These are phyloP conservation scores for Spinacia oleracea DNA, from an alignment of 179 eudicot species.

Conservation along the genomic window DNA sequence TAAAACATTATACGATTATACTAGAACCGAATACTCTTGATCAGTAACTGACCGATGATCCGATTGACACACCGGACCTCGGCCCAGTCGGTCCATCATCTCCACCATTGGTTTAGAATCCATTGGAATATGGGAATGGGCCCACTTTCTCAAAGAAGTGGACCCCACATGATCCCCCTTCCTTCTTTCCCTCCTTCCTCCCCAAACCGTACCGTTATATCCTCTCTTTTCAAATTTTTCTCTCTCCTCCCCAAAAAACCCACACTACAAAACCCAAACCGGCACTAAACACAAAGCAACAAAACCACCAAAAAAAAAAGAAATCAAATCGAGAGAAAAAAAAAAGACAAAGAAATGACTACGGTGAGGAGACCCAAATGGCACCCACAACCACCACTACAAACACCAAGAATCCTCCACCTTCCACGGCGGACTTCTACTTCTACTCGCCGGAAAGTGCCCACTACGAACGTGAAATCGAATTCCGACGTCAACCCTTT, in stretches of 20 bases:
- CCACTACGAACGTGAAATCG: constrained; percentile 29
- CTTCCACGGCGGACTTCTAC: constrained; percentile 54
- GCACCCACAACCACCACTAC: constrained; percentile 67
- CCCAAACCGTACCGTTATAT: constrained; percentile 30
- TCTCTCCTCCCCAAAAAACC: neutral
- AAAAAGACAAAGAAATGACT: constrained; percentile 13
- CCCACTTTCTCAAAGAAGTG: too few relatives aligned
- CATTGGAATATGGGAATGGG: neutral
- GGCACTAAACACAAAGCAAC: constrained; percentile 32
- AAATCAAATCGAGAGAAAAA: neutral
- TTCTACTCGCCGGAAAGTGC: constrained; percentile 59
- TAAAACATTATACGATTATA: too few relatives aligned
- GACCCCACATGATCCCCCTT: too few relatives aligned
- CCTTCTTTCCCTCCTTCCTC: neutral
- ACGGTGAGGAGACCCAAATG: constrained; percentile 50
- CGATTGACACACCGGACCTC: too few relatives aligned
- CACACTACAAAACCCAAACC: constrained; percentile 10
- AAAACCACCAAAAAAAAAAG: neutral
- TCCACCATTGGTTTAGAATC: neutral
- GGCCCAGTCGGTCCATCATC: too few relatives aligned
- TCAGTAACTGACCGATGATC: too few relatives aligned
- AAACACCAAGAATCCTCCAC: constrained; percentile 76
- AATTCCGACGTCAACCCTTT: constrained; percentile 12
- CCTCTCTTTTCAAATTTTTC: constrained; percentile 27
- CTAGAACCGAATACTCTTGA: too few relatives aligned